phyloP scores from a whole-genome alignment of 2,329 filamentous ascomycete genomes.

The Colletotrichum sp. region DNA sequence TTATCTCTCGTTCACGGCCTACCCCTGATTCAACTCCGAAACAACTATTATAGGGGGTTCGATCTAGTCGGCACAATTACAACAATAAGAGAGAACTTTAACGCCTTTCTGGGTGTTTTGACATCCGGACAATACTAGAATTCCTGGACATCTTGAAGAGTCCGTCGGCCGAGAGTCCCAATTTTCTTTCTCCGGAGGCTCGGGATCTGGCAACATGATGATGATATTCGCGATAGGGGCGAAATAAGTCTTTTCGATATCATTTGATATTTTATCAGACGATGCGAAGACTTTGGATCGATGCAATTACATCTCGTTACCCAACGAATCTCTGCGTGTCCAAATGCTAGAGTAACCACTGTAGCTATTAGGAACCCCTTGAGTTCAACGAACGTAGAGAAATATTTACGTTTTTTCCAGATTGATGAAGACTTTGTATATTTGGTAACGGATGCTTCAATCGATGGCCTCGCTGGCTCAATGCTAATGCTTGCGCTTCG shows the following conservation, averaged over 20 bases:
- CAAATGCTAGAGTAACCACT: no score
- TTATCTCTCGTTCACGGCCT: background rate
- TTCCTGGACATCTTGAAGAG: background rate
- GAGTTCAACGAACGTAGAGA: background rate
- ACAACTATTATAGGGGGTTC: background rate
- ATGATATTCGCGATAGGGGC: background rate
- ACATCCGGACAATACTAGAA: background rate
- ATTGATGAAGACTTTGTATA: background rate
- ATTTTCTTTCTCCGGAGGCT: background rate
- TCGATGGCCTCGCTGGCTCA: background rate
- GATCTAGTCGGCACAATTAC: background rate
- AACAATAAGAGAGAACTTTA: background rate
- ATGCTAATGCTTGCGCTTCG: background rate
- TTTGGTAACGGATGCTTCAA: background rate
- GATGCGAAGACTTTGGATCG: background rate
- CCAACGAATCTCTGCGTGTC: no score
- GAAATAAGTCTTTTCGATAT: background rate
- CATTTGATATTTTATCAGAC: background rate
- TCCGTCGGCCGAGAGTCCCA: background rate
- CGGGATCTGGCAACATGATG: background rate
- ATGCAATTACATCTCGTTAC: no score
- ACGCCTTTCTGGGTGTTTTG: background rate
- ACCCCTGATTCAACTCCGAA: background rate
- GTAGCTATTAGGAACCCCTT: no score
- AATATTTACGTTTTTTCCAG: background rate